A percentile compares a stretch with the other conserved stretches of the same genome.
Evolutionary conservation across 2,329 filamentous ascomycete species (phyloP).

Genomic region (Pseudopyrenochaeta lycopersici): DNA sequence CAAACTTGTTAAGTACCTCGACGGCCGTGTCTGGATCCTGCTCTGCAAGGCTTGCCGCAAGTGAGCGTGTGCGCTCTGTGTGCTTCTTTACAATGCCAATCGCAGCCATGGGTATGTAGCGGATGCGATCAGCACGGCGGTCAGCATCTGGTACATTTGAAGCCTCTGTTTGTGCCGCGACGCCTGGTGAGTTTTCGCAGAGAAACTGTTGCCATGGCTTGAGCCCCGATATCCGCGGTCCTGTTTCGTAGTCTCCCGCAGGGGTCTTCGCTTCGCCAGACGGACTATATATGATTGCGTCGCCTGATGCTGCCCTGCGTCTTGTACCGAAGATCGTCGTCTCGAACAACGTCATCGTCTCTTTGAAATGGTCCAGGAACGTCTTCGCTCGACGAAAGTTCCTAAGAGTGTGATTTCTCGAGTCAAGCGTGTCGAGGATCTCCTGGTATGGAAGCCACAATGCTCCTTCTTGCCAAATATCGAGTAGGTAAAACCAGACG

Average conservation of each 20-base stretch:
- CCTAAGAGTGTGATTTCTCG: background rate
- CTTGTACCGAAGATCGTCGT: slow-evolving; percentile 1
- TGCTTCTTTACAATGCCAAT: slow-evolving; percentile 35
- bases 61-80: slow-evolving; percentile 18
- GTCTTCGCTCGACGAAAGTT: background rate
- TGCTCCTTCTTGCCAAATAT: slow-evolving; percentile 26
- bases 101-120: slow-evolving; percentile 33
- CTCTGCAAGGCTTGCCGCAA: background rate
- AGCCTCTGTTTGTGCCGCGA: background rate
- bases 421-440: slow-evolving; percentile 11
- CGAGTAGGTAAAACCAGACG: slow-evolving; percentile 39
- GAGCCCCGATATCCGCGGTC: slow-evolving; percentile 30
- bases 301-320: background rate
- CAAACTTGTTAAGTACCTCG: slow-evolving; percentile 1
- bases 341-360: slow-evolving; percentile 6
- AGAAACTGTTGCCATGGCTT: slow-evolving; percentile 43
- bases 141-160: background rate
- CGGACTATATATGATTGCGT: slow-evolving; percentile 18
- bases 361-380: slow-evolving; percentile 6
- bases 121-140: background rate
- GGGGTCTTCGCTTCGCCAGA: background rate
- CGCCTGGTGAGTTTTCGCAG: slow-evolving; percentile 25
- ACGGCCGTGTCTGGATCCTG: background rate
- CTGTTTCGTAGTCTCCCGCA: slow-evolving; percentile 7
- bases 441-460: background rate